A percentile compares a stretch with the other conserved stretches of the same genome.
Conservation (phyloP, 176 grass and related monocot genomes). For the Aechmea fasciata region DNA sequence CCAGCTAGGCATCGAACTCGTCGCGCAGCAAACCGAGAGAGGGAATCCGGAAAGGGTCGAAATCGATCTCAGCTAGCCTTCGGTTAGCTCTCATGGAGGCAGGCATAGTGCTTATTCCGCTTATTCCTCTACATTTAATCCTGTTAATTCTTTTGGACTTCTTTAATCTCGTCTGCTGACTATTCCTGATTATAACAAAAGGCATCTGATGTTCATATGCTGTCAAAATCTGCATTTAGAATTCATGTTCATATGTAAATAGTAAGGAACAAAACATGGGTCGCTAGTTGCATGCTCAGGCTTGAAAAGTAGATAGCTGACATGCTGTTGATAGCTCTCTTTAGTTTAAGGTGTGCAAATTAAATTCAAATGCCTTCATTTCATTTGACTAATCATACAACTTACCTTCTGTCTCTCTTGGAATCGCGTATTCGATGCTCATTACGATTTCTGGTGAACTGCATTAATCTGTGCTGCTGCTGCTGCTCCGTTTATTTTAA, state of each 20-base stretch:
- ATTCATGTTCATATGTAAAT: conserved; percentile 15
- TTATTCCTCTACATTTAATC: not conserved
- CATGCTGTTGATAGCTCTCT: conserved; percentile 1
- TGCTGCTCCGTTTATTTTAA: no score
- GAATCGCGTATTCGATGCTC: no score
- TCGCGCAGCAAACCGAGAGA: conserved; percentile 64
- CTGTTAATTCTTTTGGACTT: conserved; percentile 11
- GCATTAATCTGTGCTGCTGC: no score
- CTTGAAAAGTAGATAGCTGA: conserved; percentile 1
- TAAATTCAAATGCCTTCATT: conserved; percentile 4
- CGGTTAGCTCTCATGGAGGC: not conserved
- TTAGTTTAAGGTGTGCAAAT: conserved; percentile 4
- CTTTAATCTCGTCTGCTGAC: not conserved
- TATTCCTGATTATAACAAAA: not conserved
- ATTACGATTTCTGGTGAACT: no score
- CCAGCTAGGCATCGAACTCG: conserved; percentile 70
- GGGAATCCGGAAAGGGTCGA: conserved; percentile 53
- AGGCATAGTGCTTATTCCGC: not conserved
- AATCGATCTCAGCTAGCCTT: conserved; percentile 41
- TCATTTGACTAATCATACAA: not conserved
- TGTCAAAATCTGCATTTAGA: not conserved
- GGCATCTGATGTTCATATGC: conserved; percentile 8
- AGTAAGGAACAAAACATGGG: conserved; percentile 1
- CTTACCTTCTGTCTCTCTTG: not conserved
- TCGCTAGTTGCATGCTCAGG: not conserved